A percentile compares a stretch with the other conserved stretches of the same genome.
These are phyloP conservation scores for Apiotrichum gamsii DNA, from an alignment of 1,284 basidiomycete genomes.

Conservation along the genomic window DNA sequence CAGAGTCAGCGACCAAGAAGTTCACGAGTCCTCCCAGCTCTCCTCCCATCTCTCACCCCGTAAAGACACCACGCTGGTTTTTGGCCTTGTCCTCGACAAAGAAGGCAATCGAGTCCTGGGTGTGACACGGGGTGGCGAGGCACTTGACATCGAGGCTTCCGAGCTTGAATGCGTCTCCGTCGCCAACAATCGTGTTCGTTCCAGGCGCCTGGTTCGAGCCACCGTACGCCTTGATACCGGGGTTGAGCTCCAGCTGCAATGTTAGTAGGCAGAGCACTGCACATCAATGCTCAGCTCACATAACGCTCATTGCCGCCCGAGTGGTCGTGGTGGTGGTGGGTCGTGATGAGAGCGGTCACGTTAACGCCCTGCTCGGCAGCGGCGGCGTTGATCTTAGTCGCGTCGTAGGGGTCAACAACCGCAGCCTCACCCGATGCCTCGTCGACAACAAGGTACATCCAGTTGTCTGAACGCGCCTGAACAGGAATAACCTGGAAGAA, in stretches of 20 bases:
- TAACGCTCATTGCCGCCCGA: constrained; percentile 73
- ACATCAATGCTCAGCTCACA: constrained; percentile 22
- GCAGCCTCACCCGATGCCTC: constrained; percentile 63
- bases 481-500: constrained; percentile 59
- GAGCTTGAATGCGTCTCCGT: constrained; percentile 67
- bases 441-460: constrained; percentile 80
- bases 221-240: constrained; percentile 69
- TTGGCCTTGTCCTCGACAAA: constrained; percentile 62
- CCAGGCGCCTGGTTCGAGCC: constrained; percentile 68
- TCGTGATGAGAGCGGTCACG: constrained; percentile 68
- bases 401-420: constrained; percentile 63
- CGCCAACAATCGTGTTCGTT: constrained; percentile 66
- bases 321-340: constrained; percentile 86
- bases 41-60: constrained; percentile 54
- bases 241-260: constrained; percentile 46
- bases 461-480: constrained; percentile 75
- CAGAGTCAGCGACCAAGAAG: constrained; percentile 2
- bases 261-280: constrained; percentile 6
- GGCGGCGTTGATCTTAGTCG: constrained; percentile 62
- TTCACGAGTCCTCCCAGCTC: too few species aligned
- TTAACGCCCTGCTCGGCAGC: constrained; percentile 64
- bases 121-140: constrained; percentile 90
- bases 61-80: constrained; percentile 70
- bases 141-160: constrained; percentile 72
- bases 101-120: constrained; percentile 93